Base-by-base conservation (phyloP, 2,329 filamentous ascomycete genomes). In the Decorospora gaudefroyi region DNA sequence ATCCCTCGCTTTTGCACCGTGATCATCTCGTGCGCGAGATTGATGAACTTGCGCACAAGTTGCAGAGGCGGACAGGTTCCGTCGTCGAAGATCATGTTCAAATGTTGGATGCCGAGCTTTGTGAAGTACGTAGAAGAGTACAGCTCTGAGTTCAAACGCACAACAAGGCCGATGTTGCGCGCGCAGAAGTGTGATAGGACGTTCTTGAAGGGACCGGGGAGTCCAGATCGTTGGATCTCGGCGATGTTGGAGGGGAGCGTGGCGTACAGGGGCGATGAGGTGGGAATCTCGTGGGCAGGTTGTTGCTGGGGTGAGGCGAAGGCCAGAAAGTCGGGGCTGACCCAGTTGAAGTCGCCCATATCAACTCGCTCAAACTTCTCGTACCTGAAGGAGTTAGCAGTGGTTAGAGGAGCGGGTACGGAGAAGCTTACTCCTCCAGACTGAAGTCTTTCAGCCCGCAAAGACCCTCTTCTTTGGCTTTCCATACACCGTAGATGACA, bases 51-150 rank as follows among this genome's bases (percentile, higher is more conserved):
- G 57, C 89, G 85, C 18, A 99, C 93, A n/a, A 91, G 85, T 12
- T 83, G 83, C 38, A 99, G 77, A 2, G 90, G 85, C 15, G 93
- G 93, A 70, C 93, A 99, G 3, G 93, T 99, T 54, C 93, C 93
- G 62, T 99, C 93, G 64, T 97, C 93, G 66, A 99, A 99, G 64
- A 99, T 97, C 93, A 99, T 99, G 74, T 99, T 93, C 27, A 97
- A 78, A 68, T 99, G 93, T 62, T 90, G 86, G 65, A 99, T 97
- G 19, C 92, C 92, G 38, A 99, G 78, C 3, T 91, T 89, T 53
- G 92, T 93, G 71, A 99, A 99, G 76, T 92, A 96, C n/a, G 90
- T 91, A 0, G 93, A 88, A 0, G 89, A 95, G 77, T 99, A 99
- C 6, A 99, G 82, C 57, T 91, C 88, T 0, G 91, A 97, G 76